These are phyloP conservation scores for Magnaporthiopsis incrustans DNA, from an alignment of 2,329 filamentous ascomycete genomes.

Conservation along the genomic window DNA sequence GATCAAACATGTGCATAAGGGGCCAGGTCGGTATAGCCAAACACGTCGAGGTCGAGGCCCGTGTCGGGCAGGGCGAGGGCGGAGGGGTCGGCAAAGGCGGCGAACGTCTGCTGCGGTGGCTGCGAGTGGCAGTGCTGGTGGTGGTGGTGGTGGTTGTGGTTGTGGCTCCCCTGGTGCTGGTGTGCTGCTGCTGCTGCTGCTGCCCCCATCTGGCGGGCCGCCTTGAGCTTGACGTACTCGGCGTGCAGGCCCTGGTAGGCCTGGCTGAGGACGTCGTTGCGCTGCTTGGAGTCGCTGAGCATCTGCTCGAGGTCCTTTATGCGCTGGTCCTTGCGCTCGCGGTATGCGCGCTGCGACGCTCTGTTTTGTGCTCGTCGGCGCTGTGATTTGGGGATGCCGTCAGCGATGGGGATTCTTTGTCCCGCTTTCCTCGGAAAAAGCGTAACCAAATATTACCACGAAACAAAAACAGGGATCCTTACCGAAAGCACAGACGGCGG, in stretches of 20 bases:
- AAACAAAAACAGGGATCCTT: slow-evolving; percentile 15
- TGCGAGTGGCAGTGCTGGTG: background rate
- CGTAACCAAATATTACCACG: background rate
- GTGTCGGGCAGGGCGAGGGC: background rate
- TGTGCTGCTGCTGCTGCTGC: background rate
- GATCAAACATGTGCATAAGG: slow-evolving; percentile 1
- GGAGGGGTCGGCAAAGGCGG: background rate
- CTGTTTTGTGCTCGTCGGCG: slow-evolving; percentile 52
- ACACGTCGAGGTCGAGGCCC: slow-evolving; percentile 1
- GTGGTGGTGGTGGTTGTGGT: background rate
- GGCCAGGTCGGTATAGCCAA: background rate
- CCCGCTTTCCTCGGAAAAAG: too few species aligned
- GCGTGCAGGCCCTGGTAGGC: slow-evolving; percentile 43
- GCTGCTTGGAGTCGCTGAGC: slow-evolving; percentile 43
- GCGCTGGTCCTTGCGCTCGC: slow-evolving; percentile 56
- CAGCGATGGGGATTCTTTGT: too few species aligned
- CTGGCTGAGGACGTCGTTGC: slow-evolving; percentile 45
- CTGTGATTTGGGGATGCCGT: slow-evolving; percentile 20
- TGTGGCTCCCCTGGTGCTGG: background rate
- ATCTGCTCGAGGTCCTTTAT: slow-evolving; percentile 55
- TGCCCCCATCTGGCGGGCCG: background rate
- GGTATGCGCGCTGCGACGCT: slow-evolving; percentile 52
- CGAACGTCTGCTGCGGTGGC: background rate
- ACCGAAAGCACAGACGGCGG: slow-evolving; percentile 41
- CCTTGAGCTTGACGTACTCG: slow-evolving; percentile 30